A percentile compares a stretch with the other conserved stretches of the same genome.
phyloP scores from a whole-genome alignment of 208 protist species.

The Wallacemonas rigidus region DNA sequence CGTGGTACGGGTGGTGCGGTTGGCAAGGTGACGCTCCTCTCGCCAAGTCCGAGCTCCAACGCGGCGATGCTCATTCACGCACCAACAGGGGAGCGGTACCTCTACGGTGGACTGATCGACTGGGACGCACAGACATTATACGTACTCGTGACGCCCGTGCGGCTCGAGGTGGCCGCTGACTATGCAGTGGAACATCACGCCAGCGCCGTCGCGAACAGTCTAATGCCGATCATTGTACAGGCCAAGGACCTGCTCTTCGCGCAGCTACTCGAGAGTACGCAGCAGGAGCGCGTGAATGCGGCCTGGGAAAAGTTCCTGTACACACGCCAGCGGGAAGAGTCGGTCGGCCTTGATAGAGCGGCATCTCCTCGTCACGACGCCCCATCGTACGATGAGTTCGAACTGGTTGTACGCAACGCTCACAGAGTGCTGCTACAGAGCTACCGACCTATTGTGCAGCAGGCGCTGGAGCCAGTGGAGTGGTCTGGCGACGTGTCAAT shows the following conservation, averaged over 20 bases:
- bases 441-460: constrained; percentile 36
- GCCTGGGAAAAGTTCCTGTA: constrained; percentile 54
- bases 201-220: constrained; percentile 25
- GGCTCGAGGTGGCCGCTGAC: constrained; percentile 23
- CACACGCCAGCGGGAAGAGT: neutral
- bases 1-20: neutral
- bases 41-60: neutral
- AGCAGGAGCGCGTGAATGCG: constrained; percentile 61
- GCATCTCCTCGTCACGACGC: constrained; percentile 12
- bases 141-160: constrained; percentile 50
- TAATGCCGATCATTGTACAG: constrained; percentile 38
- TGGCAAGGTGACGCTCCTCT: constrained; percentile 15
- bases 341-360: neutral
- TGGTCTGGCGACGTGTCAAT: constrained; percentile 29
- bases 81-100: constrained; percentile 38
- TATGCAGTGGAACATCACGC: constrained; percentile 10
- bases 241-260: constrained; percentile 60
- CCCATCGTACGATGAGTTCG: constrained; percentile 52
- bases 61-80: constrained; percentile 4
- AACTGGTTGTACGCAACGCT: constrained; percentile 37
- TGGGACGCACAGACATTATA: constrained; percentile 71
- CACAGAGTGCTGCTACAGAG: constrained; percentile 37
- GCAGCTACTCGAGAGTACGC: constrained; percentile 71
- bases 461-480: constrained; percentile 34
- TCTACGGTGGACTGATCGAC: constrained; percentile 65